Evolutionary conservation across 225 moss, liverwort and hornwort species (phyloP), one percentile per base, ranked within the genome.

Genomic region (Bryoerythrophyllum caledonicum): DNA sequence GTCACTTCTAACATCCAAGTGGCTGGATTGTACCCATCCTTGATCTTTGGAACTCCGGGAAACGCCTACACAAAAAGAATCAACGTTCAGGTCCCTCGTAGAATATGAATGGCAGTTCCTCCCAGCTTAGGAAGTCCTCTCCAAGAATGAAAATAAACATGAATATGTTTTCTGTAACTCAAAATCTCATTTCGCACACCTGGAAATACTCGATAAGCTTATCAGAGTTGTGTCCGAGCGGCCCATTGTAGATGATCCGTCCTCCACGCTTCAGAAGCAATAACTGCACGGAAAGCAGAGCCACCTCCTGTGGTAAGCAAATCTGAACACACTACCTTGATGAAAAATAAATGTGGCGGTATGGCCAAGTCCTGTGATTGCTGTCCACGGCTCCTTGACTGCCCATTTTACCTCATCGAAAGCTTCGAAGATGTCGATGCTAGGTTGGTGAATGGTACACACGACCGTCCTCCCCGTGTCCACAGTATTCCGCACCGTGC

Each of bases 1-100:
- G 83, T 82, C 30, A 89, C 84, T 63, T 89, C 89, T 60, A 89
- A 79, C 89, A 89, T 89, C 89, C 89, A 89, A 6, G 89, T 89
- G 7, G 89, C 89, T 57, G 89, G 89, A 27, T 89, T 89, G 24
- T 67, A 82, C 8, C 86, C 86, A 2, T 89, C 79, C 61, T 81
- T 74, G 51, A 89, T 86, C 62, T 71, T 81, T 1, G 82, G 49
- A 81, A 86, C 72, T 10, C 89, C 89, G 37, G 83, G 83, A 11
- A 82, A 13, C 13, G 79, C 60, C 86, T 86, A 68, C 56, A 32
- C 70, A 19, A 0, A 65, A 60, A 63, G 16, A 46, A 49, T n/a
- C 10, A 16, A 49, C 34, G 56, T 30, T 72, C 0, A 11, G 63
- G 32, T 68, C 25, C 25, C 25, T 66, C 24, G 7, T 49, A 49